Percentiles rank a stretch among this genome's conserved stretches.
phyloP scores from a whole-genome alignment of 257 asterid species.

The Nicotiana otophora region DNA sequence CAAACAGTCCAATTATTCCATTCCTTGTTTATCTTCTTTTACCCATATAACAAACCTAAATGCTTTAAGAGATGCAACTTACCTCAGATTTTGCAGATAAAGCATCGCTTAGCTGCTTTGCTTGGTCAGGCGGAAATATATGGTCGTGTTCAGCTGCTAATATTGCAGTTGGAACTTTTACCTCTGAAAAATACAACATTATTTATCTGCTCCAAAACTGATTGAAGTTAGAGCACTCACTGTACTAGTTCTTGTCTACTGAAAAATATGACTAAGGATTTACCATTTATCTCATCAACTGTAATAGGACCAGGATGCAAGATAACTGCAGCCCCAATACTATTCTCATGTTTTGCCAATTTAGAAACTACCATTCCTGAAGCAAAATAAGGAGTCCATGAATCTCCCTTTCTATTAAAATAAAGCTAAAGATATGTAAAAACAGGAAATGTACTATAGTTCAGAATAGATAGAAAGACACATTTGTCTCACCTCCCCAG shows the following conservation, averaged over 20 bases:
- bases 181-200: slow-evolving; percentile 34
- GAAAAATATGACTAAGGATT: too few species aligned
- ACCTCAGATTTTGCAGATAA: slow-evolving; percentile 44
- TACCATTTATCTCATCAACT: slow-evolving; percentile 56
- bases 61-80: background rate
- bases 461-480: background rate
- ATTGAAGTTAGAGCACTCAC: background rate
- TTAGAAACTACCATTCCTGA: slow-evolving; percentile 45
- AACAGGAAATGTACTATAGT: background rate
- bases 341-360: slow-evolving; percentile 45
- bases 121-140: slow-evolving; percentile 34
- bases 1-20: background rate
- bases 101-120: slow-evolving; percentile 29
- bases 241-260: background rate
- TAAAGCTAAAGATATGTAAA: background rate
- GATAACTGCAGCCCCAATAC: slow-evolving; percentile 50
- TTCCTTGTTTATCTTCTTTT: background rate
- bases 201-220: background rate
- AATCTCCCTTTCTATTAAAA: background rate
- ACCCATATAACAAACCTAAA: background rate
- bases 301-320: slow-evolving; percentile 64
- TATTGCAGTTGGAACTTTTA: slow-evolving; percentile 48
- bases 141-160: slow-evolving; percentile 58
- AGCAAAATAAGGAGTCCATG: background rate
- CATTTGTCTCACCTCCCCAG: slow-evolving; percentile 58